Conservation (phyloP, 2,329 filamentous ascomycete genomes). For the Diplodia corticola region DNA sequence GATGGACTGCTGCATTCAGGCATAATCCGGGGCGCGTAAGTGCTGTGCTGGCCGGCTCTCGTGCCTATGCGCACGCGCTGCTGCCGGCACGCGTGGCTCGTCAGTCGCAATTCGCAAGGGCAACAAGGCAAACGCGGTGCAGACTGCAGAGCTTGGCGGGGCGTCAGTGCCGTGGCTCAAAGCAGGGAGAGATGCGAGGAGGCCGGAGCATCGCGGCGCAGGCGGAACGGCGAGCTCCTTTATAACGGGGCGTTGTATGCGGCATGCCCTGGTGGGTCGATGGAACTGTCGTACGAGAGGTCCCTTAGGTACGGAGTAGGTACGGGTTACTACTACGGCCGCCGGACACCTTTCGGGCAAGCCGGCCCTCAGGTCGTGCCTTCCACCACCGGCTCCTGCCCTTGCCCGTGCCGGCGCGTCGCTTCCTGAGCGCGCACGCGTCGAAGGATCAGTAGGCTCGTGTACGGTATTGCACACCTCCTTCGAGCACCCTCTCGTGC, state of each 20-base stretch:
- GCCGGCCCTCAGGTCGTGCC: not conserved
- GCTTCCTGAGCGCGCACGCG: not conserved
- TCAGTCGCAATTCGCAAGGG: not conserved
- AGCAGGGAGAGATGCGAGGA: slow-evolving; percentile 3
- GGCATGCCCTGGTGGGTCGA: not conserved
- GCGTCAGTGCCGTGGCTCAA: not conserved
- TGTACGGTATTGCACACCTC: no score
- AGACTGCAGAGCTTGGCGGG: not conserved
- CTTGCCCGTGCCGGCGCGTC: not conserved
- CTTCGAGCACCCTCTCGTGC: no score
- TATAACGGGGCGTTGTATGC: not conserved
- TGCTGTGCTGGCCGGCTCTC: not conserved
- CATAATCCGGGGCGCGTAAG: slow-evolving; percentile 4
- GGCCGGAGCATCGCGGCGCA: not conserved
- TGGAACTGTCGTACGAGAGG: not conserved
- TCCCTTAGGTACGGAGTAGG: no score
- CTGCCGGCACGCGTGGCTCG: not conserved
- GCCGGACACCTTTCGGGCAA: not conserved
- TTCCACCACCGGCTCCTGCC: not conserved
- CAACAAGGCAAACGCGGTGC: not conserved
- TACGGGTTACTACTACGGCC: no score
- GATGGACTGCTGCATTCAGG: slow-evolving; percentile 13
- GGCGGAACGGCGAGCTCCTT: not conserved
- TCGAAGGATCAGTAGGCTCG: slow-evolving; percentile 16
- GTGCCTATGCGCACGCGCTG: not conserved